phyloP scores from a whole-genome alignment of 2,329 filamentous ascomycete species.

The Ciborinia camelliae region DNA sequence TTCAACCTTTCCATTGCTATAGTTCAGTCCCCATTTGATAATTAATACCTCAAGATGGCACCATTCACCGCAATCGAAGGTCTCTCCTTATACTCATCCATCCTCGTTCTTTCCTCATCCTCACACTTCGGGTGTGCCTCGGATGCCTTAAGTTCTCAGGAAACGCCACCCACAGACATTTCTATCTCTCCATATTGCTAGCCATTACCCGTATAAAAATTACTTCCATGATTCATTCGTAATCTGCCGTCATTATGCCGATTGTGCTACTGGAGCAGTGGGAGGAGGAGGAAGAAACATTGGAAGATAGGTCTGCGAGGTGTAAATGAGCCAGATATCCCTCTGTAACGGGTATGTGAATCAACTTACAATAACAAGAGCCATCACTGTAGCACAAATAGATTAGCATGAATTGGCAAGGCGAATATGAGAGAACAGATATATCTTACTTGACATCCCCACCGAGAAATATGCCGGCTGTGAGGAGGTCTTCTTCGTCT shows the following conservation, averaged over 20 bases:
- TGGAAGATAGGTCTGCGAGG: constrained; percentile 55
- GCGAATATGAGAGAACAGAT: not conserved
- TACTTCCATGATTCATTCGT: not conserved
- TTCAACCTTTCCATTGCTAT: not conserved
- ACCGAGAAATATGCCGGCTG: constrained; percentile 75
- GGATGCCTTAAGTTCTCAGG: not conserved
- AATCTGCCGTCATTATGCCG: constrained; percentile 20
- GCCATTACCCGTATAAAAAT: not conserved
- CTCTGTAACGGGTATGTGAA: not conserved
- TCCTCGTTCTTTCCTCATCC: not conserved
- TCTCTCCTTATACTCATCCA: not conserved
- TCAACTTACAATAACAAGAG: constrained; percentile 43
- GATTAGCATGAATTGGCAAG: not conserved
- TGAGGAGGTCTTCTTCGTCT: constrained; percentile 57
- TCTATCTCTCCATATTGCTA: not conserved
- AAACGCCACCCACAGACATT: not conserved
- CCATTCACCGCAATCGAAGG: not conserved
- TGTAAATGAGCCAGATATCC: not conserved
- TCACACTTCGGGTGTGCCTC: not conserved
- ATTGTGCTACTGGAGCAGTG: constrained; percentile 47
- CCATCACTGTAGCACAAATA: constrained; percentile 32
- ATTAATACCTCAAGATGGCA: not conserved
- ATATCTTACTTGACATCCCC: constrained; percentile 65
- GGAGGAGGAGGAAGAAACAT: constrained; percentile 58
- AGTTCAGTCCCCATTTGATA: not conserved